A percentile compares a stretch with the other conserved stretches of the same genome.
Conservation (phyloP, 2,329 filamentous ascomycete species). For the Aspergillus jensenii region DNA sequence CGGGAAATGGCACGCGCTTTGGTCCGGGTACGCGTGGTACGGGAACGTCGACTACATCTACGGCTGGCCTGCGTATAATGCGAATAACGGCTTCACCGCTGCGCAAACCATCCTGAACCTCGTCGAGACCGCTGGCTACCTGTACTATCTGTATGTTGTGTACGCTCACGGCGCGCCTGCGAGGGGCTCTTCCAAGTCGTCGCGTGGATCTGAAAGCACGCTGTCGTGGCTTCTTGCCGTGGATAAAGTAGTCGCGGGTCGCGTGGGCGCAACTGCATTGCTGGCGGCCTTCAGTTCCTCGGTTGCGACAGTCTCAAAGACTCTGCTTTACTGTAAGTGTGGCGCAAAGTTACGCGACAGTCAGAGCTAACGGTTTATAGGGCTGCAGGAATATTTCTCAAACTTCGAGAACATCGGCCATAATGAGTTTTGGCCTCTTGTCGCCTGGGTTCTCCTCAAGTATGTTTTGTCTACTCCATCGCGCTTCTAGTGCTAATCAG, state of each 20-base stretch:
- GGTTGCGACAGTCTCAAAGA: conserved; percentile 68
- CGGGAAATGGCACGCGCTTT: conserved; percentile 69
- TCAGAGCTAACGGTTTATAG: conserved; percentile 25
- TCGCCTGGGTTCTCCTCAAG: conserved; percentile 69
- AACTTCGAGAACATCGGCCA: conserved; percentile 63
- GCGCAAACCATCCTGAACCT: conserved; percentile 71
- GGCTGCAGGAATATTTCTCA: conserved; percentile 61
- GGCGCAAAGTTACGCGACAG: background rate
- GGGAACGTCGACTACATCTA: conserved; percentile 78
- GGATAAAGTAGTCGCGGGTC: conserved; percentile 53
- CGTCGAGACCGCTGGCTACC: conserved; percentile 67
- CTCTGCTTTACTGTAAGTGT: conserved; percentile 63
- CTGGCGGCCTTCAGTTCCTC: conserved; percentile 60
- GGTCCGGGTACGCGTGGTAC: conserved; percentile 77
- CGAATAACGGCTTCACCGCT: conserved; percentile 70
- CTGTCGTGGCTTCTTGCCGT: conserved; percentile 47
- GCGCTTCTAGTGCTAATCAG: conserved; percentile 14
- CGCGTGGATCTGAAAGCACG: conserved; percentile 31
- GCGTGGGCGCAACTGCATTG: conserved; percentile 54
- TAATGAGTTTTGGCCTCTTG: conserved; percentile 54
- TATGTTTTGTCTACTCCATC: conserved; percentile 39
- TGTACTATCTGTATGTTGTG: conserved; percentile 60
- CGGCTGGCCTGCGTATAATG: conserved; percentile 70
- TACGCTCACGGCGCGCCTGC: conserved; percentile 41
- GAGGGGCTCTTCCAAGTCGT: conserved; percentile 18